These are phyloP conservation scores for Anastatica hierochuntica DNA, from an alignment of 345 rosid genomes.

Conservation along the genomic window DNA sequence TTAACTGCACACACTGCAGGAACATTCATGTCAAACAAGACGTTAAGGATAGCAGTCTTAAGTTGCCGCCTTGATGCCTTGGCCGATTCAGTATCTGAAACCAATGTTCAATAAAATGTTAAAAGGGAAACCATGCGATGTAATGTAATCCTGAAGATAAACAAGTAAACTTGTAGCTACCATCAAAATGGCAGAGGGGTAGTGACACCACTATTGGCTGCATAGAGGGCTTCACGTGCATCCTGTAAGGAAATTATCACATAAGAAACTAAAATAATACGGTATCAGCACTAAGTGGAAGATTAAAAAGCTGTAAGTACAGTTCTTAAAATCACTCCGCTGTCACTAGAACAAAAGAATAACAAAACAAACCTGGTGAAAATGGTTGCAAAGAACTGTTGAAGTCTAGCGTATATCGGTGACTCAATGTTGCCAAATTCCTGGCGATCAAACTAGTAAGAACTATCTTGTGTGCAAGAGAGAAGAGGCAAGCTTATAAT, in stretches of 20 bases:
- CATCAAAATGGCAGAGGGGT: slow-evolving; percentile 88
- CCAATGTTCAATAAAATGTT: background rate
- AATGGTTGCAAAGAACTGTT: slow-evolving; percentile 60
- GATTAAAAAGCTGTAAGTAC: background rate
- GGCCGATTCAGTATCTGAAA: slow-evolving; percentile 78
- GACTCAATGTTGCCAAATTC: slow-evolving; percentile 91
- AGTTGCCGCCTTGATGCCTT: slow-evolving; percentile 89
- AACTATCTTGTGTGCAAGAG: slow-evolving; percentile 16
- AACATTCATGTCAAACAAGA: slow-evolving; percentile 83
- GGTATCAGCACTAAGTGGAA: background rate
- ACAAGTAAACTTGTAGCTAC: slow-evolving; percentile 31
- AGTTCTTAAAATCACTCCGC: slow-evolving; percentile 1
- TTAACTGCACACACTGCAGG: slow-evolving; percentile 85
- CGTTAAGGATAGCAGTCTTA: slow-evolving; percentile 59
- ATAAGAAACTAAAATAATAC: slow-evolving; percentile 4
- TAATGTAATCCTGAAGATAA: slow-evolving; percentile 1
- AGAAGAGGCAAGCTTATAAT: background rate
- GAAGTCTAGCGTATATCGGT: slow-evolving; percentile 67
- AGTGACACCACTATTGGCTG: slow-evolving; percentile 76
- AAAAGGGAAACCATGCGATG: background rate
- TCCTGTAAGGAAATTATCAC: slow-evolving; percentile 36
- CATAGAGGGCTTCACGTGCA: slow-evolving; percentile 62
- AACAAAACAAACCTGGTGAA: slow-evolving; percentile 52
- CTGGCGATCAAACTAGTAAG: slow-evolving; percentile 35
- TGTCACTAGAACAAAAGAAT: background rate